These are phyloP conservation scores for Epichloe elymi DNA, from an alignment of 2,329 filamentous ascomycete species.

Conservation along the genomic window DNA sequence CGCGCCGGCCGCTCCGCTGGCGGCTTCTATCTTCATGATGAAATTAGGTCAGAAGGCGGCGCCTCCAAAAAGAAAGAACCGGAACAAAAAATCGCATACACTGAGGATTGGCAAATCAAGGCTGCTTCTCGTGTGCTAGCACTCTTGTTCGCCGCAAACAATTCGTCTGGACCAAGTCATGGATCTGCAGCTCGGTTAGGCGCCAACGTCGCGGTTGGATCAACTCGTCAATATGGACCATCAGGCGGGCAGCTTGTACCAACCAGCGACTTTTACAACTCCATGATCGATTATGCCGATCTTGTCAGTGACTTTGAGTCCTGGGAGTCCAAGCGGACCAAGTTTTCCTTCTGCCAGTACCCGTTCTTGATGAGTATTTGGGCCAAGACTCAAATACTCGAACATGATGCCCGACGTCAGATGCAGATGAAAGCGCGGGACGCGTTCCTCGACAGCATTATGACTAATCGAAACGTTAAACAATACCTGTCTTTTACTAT, in stretches of 20 bases:
- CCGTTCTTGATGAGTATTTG: slow-evolving; percentile 86
- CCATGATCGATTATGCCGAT: slow-evolving; percentile 74
- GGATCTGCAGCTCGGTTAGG: slow-evolving; percentile 11
- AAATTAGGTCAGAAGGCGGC: slow-evolving; percentile 43
- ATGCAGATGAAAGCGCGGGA: slow-evolving; percentile 83
- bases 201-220: slow-evolving; percentile 9
- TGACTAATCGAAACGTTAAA: slow-evolving; percentile 59
- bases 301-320: slow-evolving; percentile 74
- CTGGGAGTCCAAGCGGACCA: slow-evolving; percentile 64
- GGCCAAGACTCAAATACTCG: slow-evolving; percentile 81
- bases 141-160: slow-evolving; percentile 72
- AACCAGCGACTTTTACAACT: slow-evolving; percentile 79
- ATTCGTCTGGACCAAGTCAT: slow-evolving; percentile 28
- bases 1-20: slow-evolving; percentile 43
- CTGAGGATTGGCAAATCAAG: slow-evolving; percentile 81
- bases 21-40: slow-evolving; percentile 60
- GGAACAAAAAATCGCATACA: slow-evolving; percentile 48
- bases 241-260: slow-evolving; percentile 54
- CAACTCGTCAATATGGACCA: slow-evolving; percentile 15
- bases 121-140: slow-evolving; percentile 70
- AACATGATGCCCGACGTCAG: slow-evolving; percentile 75
- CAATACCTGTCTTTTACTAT: slow-evolving; percentile 69
- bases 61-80: slow-evolving; percentile 39
- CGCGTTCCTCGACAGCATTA: slow-evolving; percentile 81
- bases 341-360: slow-evolving; percentile 84